Base-by-base conservation (phyloP, 2,329 filamentous ascomycete genomes). In the Curvularia sp. region DNA sequence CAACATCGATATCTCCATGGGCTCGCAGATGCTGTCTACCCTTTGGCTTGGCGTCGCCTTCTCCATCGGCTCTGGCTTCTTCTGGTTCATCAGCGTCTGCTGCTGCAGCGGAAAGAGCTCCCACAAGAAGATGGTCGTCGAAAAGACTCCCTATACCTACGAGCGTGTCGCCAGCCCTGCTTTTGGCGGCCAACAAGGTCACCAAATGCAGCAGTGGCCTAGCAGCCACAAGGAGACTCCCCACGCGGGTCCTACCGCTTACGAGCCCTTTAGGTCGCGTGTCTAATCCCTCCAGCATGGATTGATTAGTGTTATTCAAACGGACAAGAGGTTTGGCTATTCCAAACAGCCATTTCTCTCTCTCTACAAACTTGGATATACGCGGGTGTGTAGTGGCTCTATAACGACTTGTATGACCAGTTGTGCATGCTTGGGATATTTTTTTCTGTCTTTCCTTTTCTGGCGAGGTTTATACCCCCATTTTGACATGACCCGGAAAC, bases 31-130 rank as follows among this genome's bases (percentile, higher is more conserved):
- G 80, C 87, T 95, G 53, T 84, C 84, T 34, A 80, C 87, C 19
- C 86, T 90, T 69, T 97, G 93, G 92, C 82, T 98, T 59, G 89
- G 88, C 42, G 89, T 89, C 38, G 90, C 86, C 27, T 93, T 96
- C 74, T 89, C 89, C 61, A 74, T 95, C 32, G 91, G 78, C 41
- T 89, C 90, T 7, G 87, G 86, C 64, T 79, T 97, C 74, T 97
- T 98, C 89, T 98, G 95, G 94, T 81, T 93, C 73, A 87, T 96
- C 77, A 92, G 88, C 77, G 86, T 90, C 71, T 98, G 94, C 89
- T 98, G 93, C 87, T 97, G 93, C 83, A 87, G 85, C 68, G 91
- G 92, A 46, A 82, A 84, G 68, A 82, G 79, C 53, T 79, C 80
- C 27, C 65, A 72, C 53, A 77, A 77, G 60, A 79, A 79, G 46